phyloP scores from a whole-genome alignment of 1,139 yeast genomes.

The Saccharomyces hybrid region DNA sequence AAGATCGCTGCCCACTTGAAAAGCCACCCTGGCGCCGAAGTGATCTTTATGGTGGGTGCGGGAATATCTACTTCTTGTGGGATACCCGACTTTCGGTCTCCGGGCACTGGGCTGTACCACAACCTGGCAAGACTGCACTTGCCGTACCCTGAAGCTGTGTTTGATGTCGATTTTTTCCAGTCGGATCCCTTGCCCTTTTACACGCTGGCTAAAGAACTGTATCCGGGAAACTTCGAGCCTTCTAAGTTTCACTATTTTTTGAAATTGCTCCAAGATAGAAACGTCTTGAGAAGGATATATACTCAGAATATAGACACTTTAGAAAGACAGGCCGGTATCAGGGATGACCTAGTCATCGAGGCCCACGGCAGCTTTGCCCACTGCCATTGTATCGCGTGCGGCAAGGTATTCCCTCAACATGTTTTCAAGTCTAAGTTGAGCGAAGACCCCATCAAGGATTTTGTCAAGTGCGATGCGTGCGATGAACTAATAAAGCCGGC shows the following conservation, averaged over 20 bases:
- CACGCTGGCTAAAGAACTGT: conserved; percentile 72
- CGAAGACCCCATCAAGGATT: conserved; percentile 26
- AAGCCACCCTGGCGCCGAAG: conserved; percentile 25
- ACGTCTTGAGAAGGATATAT: conserved; percentile 57
- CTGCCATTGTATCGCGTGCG: conserved; percentile 77
- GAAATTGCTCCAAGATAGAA: conserved; percentile 56
- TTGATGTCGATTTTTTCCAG: conserved; percentile 74
- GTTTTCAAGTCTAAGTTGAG: conserved; percentile 41
- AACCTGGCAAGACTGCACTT: conserved; percentile 65
- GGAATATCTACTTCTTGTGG: conserved; percentile 92
- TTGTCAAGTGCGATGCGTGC: conserved; percentile 51
- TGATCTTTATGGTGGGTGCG: conserved; percentile 61
- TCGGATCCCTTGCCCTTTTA: conserved; percentile 77
- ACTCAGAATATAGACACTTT: conserved; percentile 91
- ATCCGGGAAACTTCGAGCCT: conserved; percentile 81
- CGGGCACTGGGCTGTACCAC: conserved; percentile 82
- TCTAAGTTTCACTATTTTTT: conserved; percentile 73
- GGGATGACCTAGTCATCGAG: conserved; percentile 59
- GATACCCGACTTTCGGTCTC: conserved; percentile 90
- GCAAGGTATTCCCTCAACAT: conserved; percentile 44
- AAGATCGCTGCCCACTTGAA: conserved; percentile 18
- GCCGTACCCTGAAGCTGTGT: conserved; percentile 93
- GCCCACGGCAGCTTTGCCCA: conserved; percentile 92
- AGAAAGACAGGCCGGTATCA: conserved; percentile 76
- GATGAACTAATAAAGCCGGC: conserved; percentile 80